Conservation (phyloP, 2,329 filamentous ascomycete species). For the Microascus cirrosus region DNA sequence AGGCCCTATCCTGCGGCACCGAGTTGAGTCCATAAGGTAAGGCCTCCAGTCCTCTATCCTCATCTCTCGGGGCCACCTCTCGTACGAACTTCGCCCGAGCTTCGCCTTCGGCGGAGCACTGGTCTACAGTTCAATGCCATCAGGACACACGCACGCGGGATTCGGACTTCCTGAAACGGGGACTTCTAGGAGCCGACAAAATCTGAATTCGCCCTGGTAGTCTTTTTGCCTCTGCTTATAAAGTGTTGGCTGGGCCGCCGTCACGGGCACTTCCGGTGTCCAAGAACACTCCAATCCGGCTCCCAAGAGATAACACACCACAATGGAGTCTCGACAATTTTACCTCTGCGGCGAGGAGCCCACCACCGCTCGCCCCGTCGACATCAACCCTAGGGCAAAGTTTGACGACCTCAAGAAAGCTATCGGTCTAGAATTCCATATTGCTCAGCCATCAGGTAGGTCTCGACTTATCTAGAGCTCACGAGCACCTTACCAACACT, state of each 20-base stretch:
- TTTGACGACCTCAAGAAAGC: slow-evolving; percentile 25
- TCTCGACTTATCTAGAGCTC: not conserved
- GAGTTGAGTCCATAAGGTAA: too few relatives aligned
- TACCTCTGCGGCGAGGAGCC: slow-evolving; percentile 28
- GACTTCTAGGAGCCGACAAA: too few relatives aligned
- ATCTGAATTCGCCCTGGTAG: too few relatives aligned
- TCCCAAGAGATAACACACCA: not conserved
- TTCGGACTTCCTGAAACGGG: too few relatives aligned
- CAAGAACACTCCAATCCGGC: not conserved
- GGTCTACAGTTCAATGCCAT: too few relatives aligned
- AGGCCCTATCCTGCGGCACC: too few relatives aligned
- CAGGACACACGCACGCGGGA: too few relatives aligned
- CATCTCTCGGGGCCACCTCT: not conserved
- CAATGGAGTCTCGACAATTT: slow-evolving; percentile 26
- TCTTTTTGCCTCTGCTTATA: too few relatives aligned
- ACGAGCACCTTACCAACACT: slow-evolving; percentile 11
- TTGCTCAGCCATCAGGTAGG: slow-evolving; percentile 28
- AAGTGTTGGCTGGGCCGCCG: too few relatives aligned
- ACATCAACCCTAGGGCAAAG: slow-evolving; percentile 20
- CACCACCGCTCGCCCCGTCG: slow-evolving; percentile 22
- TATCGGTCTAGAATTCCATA: slow-evolving; percentile 28
- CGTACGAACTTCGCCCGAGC: not conserved
- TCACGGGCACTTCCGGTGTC: too few relatives aligned
- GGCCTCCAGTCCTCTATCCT: not conserved
- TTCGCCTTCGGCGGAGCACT: not conserved